Evolutionary conservation across 2,329 filamentous ascomycete species (phyloP).

Genomic region (Penicillium sp.): DNA sequence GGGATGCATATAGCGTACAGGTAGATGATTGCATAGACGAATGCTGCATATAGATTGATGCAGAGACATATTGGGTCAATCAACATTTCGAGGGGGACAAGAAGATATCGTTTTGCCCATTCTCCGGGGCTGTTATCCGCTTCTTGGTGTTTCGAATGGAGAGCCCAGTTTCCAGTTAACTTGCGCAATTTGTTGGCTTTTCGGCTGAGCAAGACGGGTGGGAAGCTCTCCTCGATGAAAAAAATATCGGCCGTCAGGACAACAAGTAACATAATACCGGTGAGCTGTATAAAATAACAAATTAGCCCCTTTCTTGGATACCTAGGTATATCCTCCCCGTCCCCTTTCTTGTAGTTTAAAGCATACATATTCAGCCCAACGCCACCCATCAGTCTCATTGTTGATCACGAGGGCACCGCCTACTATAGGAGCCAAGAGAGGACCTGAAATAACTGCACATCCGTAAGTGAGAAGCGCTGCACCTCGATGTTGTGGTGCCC

Average conservation of each 20-base stretch:
- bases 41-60: conserved; percentile 40
- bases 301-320: neutral
- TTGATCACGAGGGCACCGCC: neutral
- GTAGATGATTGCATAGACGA: conserved; percentile 45
- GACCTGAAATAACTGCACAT: neutral
- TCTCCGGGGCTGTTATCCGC: conserved; percentile 28
- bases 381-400: neutral
- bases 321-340: too few species aligned
- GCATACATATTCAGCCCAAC: neutral
- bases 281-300: neutral
- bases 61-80: conserved; percentile 21
- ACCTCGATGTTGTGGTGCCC: conserved; percentile 2
- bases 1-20: conserved; percentile 36
- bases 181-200: conserved; percentile 58
- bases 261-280: neutral
- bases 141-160: conserved; percentile 37
- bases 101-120: neutral
- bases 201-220: conserved; percentile 54
- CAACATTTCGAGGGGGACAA: conserved; percentile 28
- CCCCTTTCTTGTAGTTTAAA: neutral
- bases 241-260: neutral
- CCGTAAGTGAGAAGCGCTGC: conserved; percentile 3
- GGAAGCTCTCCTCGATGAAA: neutral
- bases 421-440: neutral
- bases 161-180: conserved; percentile 48